phyloP scores from a whole-genome alignment of 345 rosid species.

The Psidium guajava region DNA sequence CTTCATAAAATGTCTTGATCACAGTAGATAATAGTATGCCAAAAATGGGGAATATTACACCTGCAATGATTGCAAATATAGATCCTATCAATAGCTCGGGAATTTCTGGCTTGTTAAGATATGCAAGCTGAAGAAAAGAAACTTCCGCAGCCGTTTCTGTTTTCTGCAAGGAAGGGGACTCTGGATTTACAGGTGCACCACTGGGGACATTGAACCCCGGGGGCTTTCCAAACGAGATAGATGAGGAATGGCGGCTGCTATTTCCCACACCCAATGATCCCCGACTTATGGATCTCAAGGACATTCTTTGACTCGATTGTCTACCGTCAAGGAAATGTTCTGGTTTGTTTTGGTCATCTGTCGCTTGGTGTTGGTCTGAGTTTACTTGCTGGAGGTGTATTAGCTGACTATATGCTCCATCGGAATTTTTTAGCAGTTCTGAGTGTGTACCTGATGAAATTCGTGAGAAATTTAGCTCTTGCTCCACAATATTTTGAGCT shows the following conservation, averaged over 20 bases:
- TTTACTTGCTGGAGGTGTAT: slow-evolving; percentile 55
- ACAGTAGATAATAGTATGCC: slow-evolving; percentile 45
- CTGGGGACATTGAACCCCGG: slow-evolving; percentile 24
- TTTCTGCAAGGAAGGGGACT: slow-evolving; percentile 1
- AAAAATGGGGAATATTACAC: slow-evolving; percentile 47
- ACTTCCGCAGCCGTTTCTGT: slow-evolving; percentile 24
- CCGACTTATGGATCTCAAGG: slow-evolving; percentile 32
- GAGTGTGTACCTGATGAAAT: slow-evolving; percentile 43
- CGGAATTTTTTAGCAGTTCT: slow-evolving; percentile 51
- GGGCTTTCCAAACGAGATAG: slow-evolving; percentile 45
- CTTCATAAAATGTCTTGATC: slow-evolving; percentile 46
- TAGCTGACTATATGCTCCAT: slow-evolving; percentile 78
- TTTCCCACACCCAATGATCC: slow-evolving; percentile 43
- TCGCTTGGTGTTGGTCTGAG: slow-evolving; percentile 19
- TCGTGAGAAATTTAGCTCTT: neutral
- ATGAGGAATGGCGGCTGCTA: slow-evolving; percentile 45
- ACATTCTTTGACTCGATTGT: slow-evolving; percentile 27
- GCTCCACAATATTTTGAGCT: neutral
- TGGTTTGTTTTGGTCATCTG: slow-evolving; percentile 17
- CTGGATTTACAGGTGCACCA: slow-evolving; percentile 10
- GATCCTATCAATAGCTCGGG: slow-evolving; percentile 53
- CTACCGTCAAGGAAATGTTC: neutral
- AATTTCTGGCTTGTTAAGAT: slow-evolving; percentile 75
- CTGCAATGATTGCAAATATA: slow-evolving; percentile 37
- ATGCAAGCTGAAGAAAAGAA: slow-evolving; percentile 44